A percentile compares a stretch with the other conserved stretches of the same genome.
These are phyloP conservation scores for Neofusicoccum sp. DNA, from an alignment of 2,329 filamentous ascomycete species.

Conservation along the genomic window DNA sequence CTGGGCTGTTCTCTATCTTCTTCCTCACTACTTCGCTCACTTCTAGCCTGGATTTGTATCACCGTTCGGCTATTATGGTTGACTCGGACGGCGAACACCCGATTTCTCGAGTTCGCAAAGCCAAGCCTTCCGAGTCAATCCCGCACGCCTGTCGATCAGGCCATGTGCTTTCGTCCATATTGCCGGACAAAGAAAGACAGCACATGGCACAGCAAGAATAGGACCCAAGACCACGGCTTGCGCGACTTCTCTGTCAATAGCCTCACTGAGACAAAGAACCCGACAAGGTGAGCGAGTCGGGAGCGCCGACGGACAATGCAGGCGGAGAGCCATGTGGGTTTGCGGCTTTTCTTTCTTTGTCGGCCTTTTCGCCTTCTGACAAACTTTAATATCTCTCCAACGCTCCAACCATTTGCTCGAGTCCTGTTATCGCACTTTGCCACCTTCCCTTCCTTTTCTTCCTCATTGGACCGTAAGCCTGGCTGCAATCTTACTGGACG, in stretches of 20 bases:
- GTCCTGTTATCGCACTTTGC: background rate
- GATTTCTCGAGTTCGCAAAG: too few relatives aligned
- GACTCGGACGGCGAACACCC: too few relatives aligned
- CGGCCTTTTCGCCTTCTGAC: conserved; percentile 1
- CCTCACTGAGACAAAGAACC: background rate
- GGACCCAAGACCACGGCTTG: background rate
- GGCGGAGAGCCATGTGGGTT: background rate
- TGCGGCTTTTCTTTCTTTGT: background rate
- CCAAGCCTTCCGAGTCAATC: background rate
- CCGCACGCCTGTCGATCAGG: background rate
- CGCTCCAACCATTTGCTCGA: background rate
- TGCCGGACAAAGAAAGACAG: background rate
- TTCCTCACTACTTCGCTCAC: background rate
- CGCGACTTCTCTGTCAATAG: background rate
- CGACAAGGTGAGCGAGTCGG: background rate
- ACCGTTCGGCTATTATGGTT: background rate
- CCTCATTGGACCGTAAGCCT: background rate
- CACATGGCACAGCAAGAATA: background rate
- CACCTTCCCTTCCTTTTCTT: background rate
- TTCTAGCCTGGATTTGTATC: too few relatives aligned
- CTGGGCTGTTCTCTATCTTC: background rate
- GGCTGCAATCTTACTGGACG: background rate
- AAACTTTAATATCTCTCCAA: conserved; percentile 2
- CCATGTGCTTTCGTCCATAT: background rate
- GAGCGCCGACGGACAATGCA: background rate